phyloP scores from a whole-genome alignment of 2,329 filamentous ascomycete species.

The Colletotrichum limetticola region DNA sequence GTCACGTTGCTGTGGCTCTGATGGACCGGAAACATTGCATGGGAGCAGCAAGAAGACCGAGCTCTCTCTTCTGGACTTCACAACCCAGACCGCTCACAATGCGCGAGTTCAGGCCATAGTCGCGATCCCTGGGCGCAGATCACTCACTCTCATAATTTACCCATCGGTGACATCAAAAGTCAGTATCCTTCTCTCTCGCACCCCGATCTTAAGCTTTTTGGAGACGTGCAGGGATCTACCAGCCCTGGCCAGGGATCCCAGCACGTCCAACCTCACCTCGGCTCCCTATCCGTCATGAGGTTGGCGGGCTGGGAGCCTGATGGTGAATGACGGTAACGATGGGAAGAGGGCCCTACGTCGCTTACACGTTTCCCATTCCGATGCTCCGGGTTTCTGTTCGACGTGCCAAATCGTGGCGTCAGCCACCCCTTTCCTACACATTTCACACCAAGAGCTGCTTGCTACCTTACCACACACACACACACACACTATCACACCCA shows the following conservation, averaged over 20 bases:
- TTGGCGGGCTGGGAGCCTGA: background rate
- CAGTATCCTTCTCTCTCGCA: background rate
- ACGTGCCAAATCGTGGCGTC: slow-evolving; percentile 6
- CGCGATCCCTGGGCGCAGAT: background rate
- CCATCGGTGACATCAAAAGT: slow-evolving; percentile 20
- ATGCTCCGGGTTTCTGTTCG: background rate
- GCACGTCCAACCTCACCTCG: slow-evolving; percentile 9
- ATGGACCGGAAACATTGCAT: background rate
- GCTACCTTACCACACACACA: background rate
- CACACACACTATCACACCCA: background rate
- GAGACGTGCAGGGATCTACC: slow-evolving; percentile 23
- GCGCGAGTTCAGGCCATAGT: background rate
- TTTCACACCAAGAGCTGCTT: background rate
- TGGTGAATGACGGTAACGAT: background rate
- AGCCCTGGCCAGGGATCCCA: slow-evolving; percentile 11
- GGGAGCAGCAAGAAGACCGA: background rate
- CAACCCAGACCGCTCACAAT: background rate
- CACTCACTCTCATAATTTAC: background rate
- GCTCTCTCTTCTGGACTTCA: background rate
- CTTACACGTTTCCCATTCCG: background rate
- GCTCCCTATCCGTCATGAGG: background rate
- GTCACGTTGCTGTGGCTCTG: background rate
- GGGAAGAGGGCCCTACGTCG: background rate
- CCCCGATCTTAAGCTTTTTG: slow-evolving; percentile 26
- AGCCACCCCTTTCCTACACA: background rate